These are phyloP conservation scores for Epichloe coenophiala DNA, from an alignment of 2,329 filamentous ascomycete species.

Conservation along the genomic window DNA sequence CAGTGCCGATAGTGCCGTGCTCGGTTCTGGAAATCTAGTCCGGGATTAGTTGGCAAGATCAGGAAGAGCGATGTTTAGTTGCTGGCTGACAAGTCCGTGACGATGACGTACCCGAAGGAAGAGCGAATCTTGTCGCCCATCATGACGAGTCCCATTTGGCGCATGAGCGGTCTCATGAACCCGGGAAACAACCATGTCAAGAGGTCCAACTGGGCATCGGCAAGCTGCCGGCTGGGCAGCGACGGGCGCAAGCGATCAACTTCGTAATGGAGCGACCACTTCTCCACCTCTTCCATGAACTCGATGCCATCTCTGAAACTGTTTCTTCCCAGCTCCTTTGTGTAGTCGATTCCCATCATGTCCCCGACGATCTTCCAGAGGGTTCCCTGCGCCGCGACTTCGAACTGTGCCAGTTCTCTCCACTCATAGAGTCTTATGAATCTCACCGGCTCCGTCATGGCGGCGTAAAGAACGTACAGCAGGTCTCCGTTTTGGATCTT, in stretches of 20 bases:
- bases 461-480: conserved; percentile 35
- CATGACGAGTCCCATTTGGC: conserved; percentile 40
- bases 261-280: conserved; percentile 45
- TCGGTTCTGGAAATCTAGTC: conserved; percentile 30
- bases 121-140: conserved; percentile 51
- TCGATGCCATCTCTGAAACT: conserved; percentile 37
- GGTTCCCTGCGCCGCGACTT: conserved; percentile 51
- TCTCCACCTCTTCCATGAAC: conserved; percentile 33
- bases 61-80: too few relatives aligned
- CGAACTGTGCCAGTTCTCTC: conserved; percentile 51
- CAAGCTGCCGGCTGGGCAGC: conserved; percentile 34
- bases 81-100: background rate
- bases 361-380: conserved; percentile 65
- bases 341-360: conserved; percentile 50
- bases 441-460: conserved; percentile 49
- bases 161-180: conserved; percentile 30
- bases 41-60: background rate
- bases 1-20: conserved; percentile 20
- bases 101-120: conserved; percentile 46
- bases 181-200: conserved; percentile 41
- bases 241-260: conserved; percentile 41
- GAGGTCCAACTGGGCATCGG: conserved; percentile 45
- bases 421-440: conserved; percentile 59
- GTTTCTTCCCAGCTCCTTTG: conserved; percentile 20
- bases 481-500: conserved; percentile 25